A percentile compares a stretch with the other conserved stretches of the same genome.
These are phyloP conservation scores for Jimgerdemannia lactiflua DNA, from an alignment of 192 early-diverging fungal species.

Conservation along the genomic window DNA sequence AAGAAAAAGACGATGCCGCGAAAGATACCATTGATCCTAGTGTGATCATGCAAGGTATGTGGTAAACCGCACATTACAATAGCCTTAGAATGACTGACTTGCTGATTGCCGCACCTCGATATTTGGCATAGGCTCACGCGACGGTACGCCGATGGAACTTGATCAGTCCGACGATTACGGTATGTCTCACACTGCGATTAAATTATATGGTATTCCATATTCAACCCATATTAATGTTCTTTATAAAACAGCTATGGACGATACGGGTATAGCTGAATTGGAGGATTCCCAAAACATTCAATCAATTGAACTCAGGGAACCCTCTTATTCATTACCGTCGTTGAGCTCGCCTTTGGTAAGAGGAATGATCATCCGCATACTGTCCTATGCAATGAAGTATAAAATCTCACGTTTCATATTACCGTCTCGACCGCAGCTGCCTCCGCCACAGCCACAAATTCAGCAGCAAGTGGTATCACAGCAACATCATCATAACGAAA, in stretches of 20 bases:
- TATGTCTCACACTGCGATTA: no score
- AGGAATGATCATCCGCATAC: no score
- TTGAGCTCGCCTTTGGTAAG: no score
- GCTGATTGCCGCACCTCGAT: no score
- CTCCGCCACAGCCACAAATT: neutral
- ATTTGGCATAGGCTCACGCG: neutral
- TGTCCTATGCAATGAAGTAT: neutral
- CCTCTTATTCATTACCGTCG: no score
- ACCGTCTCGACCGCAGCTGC: neutral
- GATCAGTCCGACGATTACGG: neutral
- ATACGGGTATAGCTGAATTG: no score
- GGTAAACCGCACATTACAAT: neutral
- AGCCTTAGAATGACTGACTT: no score
- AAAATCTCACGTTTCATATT: neutral
- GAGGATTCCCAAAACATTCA: no score
- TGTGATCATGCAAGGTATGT: neutral
- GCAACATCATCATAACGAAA: neutral
- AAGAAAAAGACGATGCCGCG: neutral
- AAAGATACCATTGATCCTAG: neutral
- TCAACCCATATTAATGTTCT: no score
- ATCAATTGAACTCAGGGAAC: no score
- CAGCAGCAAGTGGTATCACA: neutral
- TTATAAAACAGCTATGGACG: no score
- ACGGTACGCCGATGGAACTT: neutral
- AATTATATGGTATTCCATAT: no score